Evolutionary conservation across 1,139 yeast genomes (phyloP).

Genomic region (Pichia norvegensis): DNA sequence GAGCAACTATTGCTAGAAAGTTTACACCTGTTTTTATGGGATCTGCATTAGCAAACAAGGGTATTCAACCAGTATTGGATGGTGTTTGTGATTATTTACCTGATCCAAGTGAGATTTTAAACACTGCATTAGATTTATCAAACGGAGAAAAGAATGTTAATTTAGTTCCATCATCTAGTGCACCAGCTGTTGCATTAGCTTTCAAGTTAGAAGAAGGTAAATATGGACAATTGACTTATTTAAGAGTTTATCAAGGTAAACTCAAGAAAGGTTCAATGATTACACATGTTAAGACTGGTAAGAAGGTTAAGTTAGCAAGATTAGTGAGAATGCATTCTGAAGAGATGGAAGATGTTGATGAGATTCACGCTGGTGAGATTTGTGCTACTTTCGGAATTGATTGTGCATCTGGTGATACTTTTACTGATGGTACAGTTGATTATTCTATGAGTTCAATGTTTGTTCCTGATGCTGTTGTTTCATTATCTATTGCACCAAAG

Average conservation of each 20-base stretch:
- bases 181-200: constrained; percentile 92
- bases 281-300: constrained; percentile 85
- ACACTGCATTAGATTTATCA: constrained; percentile 76
- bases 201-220: constrained; percentile 97
- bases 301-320: constrained; percentile 90
- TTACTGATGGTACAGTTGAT: constrained; percentile 70
- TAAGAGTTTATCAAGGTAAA: constrained; percentile 94
- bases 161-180: constrained; percentile 61
- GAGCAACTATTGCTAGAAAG: constrained; percentile 92
- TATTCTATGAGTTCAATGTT: constrained; percentile 96
- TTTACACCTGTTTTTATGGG: constrained; percentile 99
- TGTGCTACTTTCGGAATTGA: constrained; percentile 99
- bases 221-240: constrained; percentile 93
- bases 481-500: constrained; percentile 83
- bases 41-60: constrained; percentile 92
- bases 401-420: constrained; percentile 99
- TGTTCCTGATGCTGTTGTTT: constrained; percentile 97
- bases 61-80: constrained; percentile 90
- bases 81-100: constrained; percentile 96
- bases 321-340: constrained; percentile 98
- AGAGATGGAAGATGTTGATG: constrained; percentile 96
- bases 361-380: constrained; percentile 95
- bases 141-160: constrained; percentile 66
- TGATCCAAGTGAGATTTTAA: constrained; percentile 85
- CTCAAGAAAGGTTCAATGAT: constrained; percentile 85